Base-by-base conservation (phyloP, 2,329 filamentous ascomycete genomes). In the Alternaria sp. region DNA sequence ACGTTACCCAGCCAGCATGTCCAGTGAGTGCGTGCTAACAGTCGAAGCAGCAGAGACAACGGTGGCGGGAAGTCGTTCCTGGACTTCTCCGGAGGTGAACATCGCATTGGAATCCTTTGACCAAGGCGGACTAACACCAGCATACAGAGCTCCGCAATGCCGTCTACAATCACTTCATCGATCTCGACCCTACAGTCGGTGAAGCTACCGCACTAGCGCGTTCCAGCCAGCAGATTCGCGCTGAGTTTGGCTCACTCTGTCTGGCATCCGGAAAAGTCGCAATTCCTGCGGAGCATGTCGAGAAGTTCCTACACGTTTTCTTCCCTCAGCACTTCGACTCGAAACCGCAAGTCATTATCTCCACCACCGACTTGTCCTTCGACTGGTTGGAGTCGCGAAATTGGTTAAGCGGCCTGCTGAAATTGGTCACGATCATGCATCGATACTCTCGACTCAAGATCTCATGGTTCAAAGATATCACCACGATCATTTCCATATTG, bases 101-200 rank as follows among this genome's bases (percentile, higher is more conserved):
- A 50, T 7, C 0, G 8, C 13, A 12, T 1, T 0, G 3, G 4
- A 1, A 10, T 2, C 5, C 1, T 1, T 8, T 6, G 2, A 1
- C 3, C 19, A 19, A 6, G 10, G 3, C 1, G 0, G 15, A 12
- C 26, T 50, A n/a, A 30, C 9, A 2, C 26, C 4, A 21, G 2
- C 15, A 0, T 15, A 10, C 11, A 50, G 47, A 50, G 8, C n/a
- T 50, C 0, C 26, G 26, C 26, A 50, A 32, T 13, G 10, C 17
- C 2, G 13, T 32, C n/a, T 32, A 50, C 7, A 17, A 32, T 17
- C 4, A 32, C 7, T 30, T 50, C n/a, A 50, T 50, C 26, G 7
- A 50, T 4, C 25, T 30, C 6, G 7, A 15, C 4, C 47, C 46
- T 17, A 19, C 25, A 12, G 7, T 19, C 25, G 12, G 5, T 10